Percentiles rank a stretch among this genome's conserved stretches.
Evolutionary conservation across 768 basidiomycete genomes (phyloP).

Genomic region (Boletus rubescentipes): DNA sequence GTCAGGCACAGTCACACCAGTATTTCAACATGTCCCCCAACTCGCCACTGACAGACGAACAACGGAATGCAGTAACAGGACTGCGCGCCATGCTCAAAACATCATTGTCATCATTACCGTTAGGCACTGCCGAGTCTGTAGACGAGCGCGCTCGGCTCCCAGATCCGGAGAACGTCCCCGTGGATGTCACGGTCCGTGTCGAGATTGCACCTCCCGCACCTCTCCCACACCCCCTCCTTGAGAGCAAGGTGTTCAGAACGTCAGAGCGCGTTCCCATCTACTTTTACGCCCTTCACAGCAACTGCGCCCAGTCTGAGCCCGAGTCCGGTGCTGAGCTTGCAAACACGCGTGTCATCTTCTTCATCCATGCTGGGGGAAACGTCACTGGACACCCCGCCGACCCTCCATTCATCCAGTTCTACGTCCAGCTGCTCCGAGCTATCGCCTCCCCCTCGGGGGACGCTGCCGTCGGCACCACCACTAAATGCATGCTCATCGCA

Average conservation of each 20-base stretch:
- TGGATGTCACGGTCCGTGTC: conserved; percentile 9
- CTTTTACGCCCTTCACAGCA: conserved; percentile 12
- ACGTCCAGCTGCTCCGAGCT: conserved; percentile 8
- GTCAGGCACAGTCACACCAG: no score
- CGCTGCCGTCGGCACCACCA: neutral
- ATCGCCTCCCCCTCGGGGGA: neutral
- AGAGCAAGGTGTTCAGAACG: neutral
- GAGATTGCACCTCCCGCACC: conserved; percentile 20
- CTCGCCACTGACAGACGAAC: conserved; percentile 16
- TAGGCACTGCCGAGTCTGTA: conserved; percentile 6
- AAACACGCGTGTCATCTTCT: conserved; percentile 20
- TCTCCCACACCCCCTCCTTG: neutral
- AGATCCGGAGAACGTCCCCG: neutral
- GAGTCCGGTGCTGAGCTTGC: neutral
- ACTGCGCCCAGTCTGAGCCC: neutral
- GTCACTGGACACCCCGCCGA: conserved; percentile 18
- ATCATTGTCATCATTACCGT: rapidly evolving
- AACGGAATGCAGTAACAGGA: conserved; percentile 8
- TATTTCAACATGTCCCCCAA: neutral
- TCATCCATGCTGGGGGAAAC: conserved; percentile 25
- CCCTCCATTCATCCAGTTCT: neutral
- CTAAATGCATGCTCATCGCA: conserved; percentile 15
- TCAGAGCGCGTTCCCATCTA: conserved; percentile 24
- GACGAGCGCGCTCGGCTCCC: conserved; percentile 13
- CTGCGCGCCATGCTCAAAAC: neutral